Evolutionary conservation across 2,329 filamentous ascomycete species (phyloP).

Genomic region (Phyllosticta citribraziliensis): DNA sequence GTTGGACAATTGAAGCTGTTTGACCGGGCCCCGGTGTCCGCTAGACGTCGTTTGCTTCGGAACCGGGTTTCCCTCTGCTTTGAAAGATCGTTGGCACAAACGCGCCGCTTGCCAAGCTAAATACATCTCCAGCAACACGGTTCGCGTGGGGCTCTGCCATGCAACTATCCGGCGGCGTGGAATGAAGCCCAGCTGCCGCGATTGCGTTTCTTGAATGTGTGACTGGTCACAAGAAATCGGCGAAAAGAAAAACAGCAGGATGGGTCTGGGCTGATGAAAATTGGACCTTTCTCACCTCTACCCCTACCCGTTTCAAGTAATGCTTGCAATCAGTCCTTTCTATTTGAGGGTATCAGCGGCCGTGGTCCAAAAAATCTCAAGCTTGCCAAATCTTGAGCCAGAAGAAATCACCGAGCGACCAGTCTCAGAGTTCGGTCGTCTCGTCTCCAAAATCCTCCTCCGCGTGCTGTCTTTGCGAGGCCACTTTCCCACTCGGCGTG

Average conservation of each 20-base stretch:
- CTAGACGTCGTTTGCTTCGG: neutral
- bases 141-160: neutral
- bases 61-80: neutral
- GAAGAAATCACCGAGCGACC: neutral
- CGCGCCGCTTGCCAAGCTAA: neutral
- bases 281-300: neutral
- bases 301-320: neutral
- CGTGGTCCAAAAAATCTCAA: neutral
- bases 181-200: neutral
- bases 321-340: neutral
- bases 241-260: neutral
- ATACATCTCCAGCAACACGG: neutral
- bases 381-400: neutral
- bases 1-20: neutral
- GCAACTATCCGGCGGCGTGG: neutral
- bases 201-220: neutral
- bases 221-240: neutral
- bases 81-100: neutral
- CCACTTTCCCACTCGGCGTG: constrained; percentile 11
- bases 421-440: neutral
- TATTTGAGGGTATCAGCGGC: neutral
- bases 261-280: neutral
- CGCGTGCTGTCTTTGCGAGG: neutral
- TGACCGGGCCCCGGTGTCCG: neutral
- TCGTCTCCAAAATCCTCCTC: neutral